Evolutionary conservation across 768 basidiomycete genomes (phyloP), one percentile per base, ranked within the genome.

Genomic region (Lentinula sp.): DNA sequence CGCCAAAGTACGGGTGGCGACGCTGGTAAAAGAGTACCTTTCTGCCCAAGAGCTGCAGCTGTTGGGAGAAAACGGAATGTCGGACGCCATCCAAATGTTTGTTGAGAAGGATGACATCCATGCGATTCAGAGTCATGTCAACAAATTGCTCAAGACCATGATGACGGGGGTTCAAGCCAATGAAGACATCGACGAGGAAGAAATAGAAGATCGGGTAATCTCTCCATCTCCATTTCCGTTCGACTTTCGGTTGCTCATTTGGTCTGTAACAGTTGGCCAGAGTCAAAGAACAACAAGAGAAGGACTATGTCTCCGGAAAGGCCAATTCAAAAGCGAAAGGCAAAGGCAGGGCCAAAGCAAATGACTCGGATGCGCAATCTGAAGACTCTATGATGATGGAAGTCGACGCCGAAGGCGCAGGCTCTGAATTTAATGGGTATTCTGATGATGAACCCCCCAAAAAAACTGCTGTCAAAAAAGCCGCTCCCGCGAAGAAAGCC

Each of bases 31-130:
- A 70, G 93, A 98, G 73, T 98, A 96, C 71, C 74, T 99, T 51
- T 80, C 86, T 6, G 95, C 93, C 54, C 97, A 98, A 75, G 92
- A 95, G 71, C 74, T 98, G 68, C 94, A 97, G 76, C 75, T 98
- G 55, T 76, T 98, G 16, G 92, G 90, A 1, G 95, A 97, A 74
- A 79, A 80, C 45, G 94, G 89, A 28, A 91, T 99, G 89, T 88
- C 87, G 43, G 91, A 95, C 70, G 97, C 97, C 5, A 95, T 99
- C 57, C 88, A 92, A 76, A 81, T 88, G 73, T 98, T 91, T 74
- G 95, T 99, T 62, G 95, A 98, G 72, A 99, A 99, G 79, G 96
- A 98, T 68, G 95, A 97, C 71, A 86, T 84, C 32, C 91, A 95
- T 76, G 93, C 96, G 8, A 96, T 99, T 69, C 84, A 87, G 65